Percentiles rank a stretch among this genome's conserved stretches.
phyloP scores from a whole-genome alignment of 257 asterid genomes.

The Nicotiana sylvestris region DNA sequence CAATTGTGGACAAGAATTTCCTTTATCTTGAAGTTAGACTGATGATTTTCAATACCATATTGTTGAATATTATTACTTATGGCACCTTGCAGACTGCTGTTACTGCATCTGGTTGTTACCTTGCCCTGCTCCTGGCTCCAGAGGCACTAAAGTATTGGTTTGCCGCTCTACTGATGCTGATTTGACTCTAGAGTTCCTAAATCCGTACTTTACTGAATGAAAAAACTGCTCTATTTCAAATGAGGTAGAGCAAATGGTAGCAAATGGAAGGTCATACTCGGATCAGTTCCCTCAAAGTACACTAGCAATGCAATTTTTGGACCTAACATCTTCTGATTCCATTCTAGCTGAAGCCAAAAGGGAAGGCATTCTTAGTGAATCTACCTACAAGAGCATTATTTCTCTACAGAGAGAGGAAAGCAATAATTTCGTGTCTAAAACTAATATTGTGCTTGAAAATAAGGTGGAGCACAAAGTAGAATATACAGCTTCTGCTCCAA shows the following conservation, averaged over 20 bases:
- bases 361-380: slow-evolving; percentile 52
- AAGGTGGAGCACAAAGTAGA: slow-evolving; percentile 24
- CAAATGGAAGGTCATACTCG: slow-evolving; percentile 26
- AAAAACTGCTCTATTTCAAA: slow-evolving; percentile 21
- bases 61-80: slow-evolving; percentile 10
- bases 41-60: neutral
- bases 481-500: slow-evolving; percentile 17
- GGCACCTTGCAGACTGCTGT: slow-evolving; percentile 55
- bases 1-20: neutral
- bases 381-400: slow-evolving; percentile 46
- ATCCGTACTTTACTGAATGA: slow-evolving; percentile 13
- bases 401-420: slow-evolving; percentile 61
- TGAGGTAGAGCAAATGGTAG: slow-evolving; percentile 46
- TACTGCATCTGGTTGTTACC: slow-evolving; percentile 82
- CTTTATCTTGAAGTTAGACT: neutral
- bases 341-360: slow-evolving; percentile 57
- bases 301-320: slow-evolving; percentile 37
- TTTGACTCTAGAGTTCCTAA: slow-evolving; percentile 29
- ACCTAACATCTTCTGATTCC: slow-evolving; percentile 42
- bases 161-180: slow-evolving; percentile 51
- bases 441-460: slow-evolving; percentile 25
- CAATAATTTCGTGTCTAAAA: slow-evolving; percentile 40
- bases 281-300: slow-evolving; percentile 30
- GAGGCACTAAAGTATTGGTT: slow-evolving; percentile 63
- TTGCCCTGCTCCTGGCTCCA: slow-evolving; percentile 97